These are phyloP conservation scores for Copromyces sp. DNA, from an alignment of 495 filamentous ascomycete genomes.

Conservation along the genomic window DNA sequence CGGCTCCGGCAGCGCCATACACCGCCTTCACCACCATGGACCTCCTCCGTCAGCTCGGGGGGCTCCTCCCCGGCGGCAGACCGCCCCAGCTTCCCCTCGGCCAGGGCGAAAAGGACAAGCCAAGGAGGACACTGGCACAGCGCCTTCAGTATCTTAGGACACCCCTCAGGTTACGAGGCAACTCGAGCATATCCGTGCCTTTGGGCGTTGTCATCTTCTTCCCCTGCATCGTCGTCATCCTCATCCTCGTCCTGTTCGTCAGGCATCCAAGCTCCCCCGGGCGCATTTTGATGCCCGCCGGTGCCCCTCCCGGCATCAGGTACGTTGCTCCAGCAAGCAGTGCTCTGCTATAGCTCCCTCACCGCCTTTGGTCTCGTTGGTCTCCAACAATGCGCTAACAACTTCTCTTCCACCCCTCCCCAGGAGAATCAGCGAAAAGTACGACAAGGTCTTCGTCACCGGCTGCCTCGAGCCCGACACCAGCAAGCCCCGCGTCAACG, in stretches of 20 bases:
- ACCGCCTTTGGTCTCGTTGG: background rate
- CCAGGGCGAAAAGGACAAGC: slow-evolving; percentile 34
- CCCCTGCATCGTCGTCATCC: slow-evolving; percentile 80
- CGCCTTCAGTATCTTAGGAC: slow-evolving; percentile 76
- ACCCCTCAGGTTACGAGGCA: slow-evolving; percentile 86
- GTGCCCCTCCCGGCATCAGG: slow-evolving; percentile 86
- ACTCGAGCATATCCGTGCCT: slow-evolving; percentile 88
- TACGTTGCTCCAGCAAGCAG: slow-evolving; percentile 25
- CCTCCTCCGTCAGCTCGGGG: slow-evolving; percentile 43
- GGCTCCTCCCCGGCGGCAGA: slow-evolving; percentile 33
- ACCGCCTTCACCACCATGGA: slow-evolving; percentile 38
- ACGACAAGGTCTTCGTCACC: slow-evolving; percentile 91
- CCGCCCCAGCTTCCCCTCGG: slow-evolving; percentile 31
- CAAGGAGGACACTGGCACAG: slow-evolving; percentile 25
- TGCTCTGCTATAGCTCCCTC: background rate
- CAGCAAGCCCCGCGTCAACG: slow-evolving; percentile 65
- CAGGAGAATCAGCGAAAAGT: slow-evolving; percentile 93
- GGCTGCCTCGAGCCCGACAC: slow-evolving; percentile 71
- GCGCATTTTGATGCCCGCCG: slow-evolving; percentile 78
- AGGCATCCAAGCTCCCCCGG: slow-evolving; percentile 77
- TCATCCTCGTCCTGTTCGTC: slow-evolving; percentile 85
- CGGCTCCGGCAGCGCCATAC: slow-evolving; percentile 12
- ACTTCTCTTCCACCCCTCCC: background rate
- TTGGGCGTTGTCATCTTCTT: slow-evolving; percentile 88
- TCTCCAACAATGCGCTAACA: background rate